A percentile compares a stretch with the other conserved stretches of the same genome.
These are phyloP conservation scores for Tetradesmus obliquus DNA, from an alignment of 139 green algal genomes.

Conservation along the genomic window DNA sequence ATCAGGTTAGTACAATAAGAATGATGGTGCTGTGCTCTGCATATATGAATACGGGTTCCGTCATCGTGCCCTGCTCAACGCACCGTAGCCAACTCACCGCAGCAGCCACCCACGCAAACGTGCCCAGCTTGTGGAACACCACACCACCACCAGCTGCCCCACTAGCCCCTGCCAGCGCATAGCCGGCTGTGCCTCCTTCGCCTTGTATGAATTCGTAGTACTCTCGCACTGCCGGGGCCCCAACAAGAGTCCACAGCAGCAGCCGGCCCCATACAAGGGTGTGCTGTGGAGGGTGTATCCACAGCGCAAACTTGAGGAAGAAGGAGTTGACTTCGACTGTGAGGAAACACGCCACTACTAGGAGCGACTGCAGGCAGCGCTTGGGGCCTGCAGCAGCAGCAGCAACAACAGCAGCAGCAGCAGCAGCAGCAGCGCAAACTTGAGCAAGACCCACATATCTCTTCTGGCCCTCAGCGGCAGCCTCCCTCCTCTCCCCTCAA, in stretches of 20 bases:
- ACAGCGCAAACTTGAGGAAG: conserved; percentile 95
- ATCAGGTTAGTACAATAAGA: too few relatives aligned
- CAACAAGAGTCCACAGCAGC: conserved; percentile 40
- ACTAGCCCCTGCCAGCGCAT: neutral
- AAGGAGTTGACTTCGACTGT: conserved; percentile 90
- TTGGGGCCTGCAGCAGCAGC: conserved; percentile 59
- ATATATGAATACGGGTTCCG: too few relatives aligned
- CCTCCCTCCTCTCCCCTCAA: too few relatives aligned
- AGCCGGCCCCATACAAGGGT: conserved; percentile 56
- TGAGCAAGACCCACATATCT: neutral
- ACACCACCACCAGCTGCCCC: neutral
- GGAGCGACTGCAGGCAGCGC: conserved; percentile 66
- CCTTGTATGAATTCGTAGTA: conserved; percentile 89
- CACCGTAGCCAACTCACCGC: conserved; percentile 38
- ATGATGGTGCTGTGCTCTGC: too few relatives aligned
- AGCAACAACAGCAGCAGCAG: neutral
- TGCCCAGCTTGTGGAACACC: conserved; percentile 80
- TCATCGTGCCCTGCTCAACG: too few relatives aligned
- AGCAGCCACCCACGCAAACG: conserved; percentile 85
- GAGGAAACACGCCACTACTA: conserved; percentile 62
- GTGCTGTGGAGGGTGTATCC: conserved; percentile 89
- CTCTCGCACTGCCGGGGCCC: conserved; percentile 62
- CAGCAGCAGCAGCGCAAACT: neutral
- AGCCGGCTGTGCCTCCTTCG: neutral
- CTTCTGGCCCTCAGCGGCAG: too few relatives aligned